Conservation (phyloP, 2,329 filamentous ascomycete genomes). For the Penicillium thymicola region DNA sequence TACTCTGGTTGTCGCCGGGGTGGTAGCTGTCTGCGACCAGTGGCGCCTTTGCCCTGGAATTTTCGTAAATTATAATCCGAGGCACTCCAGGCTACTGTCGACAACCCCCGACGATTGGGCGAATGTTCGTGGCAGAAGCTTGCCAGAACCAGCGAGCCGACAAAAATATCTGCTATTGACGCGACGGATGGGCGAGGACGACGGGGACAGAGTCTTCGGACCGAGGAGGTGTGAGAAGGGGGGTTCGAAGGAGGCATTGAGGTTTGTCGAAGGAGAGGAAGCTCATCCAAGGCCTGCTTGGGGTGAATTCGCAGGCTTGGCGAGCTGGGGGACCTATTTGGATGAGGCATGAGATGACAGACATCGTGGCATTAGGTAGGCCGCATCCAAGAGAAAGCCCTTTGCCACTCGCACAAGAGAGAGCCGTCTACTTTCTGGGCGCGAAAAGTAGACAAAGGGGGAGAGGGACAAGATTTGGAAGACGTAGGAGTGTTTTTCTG, state of each 20-base stretch:
- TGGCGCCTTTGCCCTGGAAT: constrained; percentile 17
- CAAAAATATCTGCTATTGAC: constrained; percentile 52
- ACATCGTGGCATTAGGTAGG: constrained; percentile 54
- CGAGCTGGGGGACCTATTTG: constrained; percentile 54
- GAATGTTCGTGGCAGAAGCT: constrained; percentile 51
- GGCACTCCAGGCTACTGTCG: constrained; percentile 21
- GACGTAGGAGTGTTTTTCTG: constrained; percentile 23
- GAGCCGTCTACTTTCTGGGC: constrained; percentile 14
- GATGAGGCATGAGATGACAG: constrained; percentile 61
- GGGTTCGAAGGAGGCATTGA: constrained; percentile 32
- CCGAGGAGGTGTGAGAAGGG: constrained; percentile 23
- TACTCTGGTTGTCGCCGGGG: constrained; percentile 19
- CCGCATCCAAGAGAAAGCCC: constrained; percentile 29
- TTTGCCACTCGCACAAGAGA: constrained; percentile 18
- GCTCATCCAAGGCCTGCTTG: constrained; percentile 40
- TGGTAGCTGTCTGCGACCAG: constrained; percentile 14
- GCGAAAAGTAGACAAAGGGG: constrained; percentile 6
- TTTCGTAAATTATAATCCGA: constrained; percentile 19
- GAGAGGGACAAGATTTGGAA: constrained; percentile 4
- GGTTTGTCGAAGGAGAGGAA: constrained; percentile 18
- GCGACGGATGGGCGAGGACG: constrained; percentile 30
- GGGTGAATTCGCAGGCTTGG: constrained; percentile 48
- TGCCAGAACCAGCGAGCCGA: constrained; percentile 52
- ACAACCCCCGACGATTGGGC: constrained; percentile 31
- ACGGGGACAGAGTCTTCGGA: constrained; percentile 29